A percentile compares a stretch with the other conserved stretches of the same genome.
phyloP scores from a whole-genome alignment of 495 filamentous ascomycete species.

The Penicillium pancosmium region DNA sequence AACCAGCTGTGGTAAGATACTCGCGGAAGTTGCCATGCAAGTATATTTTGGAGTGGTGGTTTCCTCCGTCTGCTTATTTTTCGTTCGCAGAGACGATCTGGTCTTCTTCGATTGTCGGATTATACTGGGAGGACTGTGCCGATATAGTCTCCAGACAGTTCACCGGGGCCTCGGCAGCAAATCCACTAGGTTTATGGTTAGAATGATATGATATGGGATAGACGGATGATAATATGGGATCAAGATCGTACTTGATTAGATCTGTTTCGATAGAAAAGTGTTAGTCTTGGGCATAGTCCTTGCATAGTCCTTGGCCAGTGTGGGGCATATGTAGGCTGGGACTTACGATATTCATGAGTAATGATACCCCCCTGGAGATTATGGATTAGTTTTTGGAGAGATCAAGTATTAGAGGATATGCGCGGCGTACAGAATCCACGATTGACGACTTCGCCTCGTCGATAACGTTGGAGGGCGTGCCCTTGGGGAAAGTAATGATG shows the following conservation, averaged over 20 bases:
- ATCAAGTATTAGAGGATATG: slow-evolving; percentile 6
- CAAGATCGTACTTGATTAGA: slow-evolving; percentile 50
- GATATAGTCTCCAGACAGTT: slow-evolving; percentile 71
- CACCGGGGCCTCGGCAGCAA: slow-evolving; percentile 70
- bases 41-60: neutral
- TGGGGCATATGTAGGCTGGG: neutral
- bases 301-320: slow-evolving; percentile 1
- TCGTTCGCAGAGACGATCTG: slow-evolving; percentile 54
- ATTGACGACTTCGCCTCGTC: slow-evolving; percentile 72
- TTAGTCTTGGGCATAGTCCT: slow-evolving; percentile 10
- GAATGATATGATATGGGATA: slow-evolving; percentile 1
- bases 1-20: slow-evolving; percentile 18
- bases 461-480: slow-evolving; percentile 71
- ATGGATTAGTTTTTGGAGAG: slow-evolving; percentile 3
- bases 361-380: slow-evolving; percentile 35
- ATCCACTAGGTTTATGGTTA: slow-evolving; percentile 59
- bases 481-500: slow-evolving; percentile 73
- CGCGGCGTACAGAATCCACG: slow-evolving; percentile 59
- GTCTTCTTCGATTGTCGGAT: slow-evolving; percentile 77
- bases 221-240: neutral
- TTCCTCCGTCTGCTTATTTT: slow-evolving; percentile 20
- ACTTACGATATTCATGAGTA: slow-evolving; percentile 60
- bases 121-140: slow-evolving; percentile 62
- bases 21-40: slow-evolving; percentile 3
- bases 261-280: slow-evolving; percentile 31